Base-by-base conservation (phyloP, 768 basidiomycete species). In the Psilocybe cubensis region DNA sequence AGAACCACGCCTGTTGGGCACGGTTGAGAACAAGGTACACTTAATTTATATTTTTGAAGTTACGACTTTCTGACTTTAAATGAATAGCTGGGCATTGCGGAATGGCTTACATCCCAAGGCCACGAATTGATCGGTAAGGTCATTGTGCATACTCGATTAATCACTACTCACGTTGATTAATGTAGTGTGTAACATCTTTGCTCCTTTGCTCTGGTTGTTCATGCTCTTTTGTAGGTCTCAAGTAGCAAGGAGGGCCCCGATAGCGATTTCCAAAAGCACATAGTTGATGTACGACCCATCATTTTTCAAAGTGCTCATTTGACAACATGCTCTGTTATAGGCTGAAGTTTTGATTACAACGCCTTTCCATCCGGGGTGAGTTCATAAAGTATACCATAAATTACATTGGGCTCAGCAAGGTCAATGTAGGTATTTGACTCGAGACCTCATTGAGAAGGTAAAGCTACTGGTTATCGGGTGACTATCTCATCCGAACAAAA, bases 301-400 rank as follows among this genome's bases (percentile, higher is more conserved):
- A 23, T 6, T 46, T 2, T 33, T 29, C 49, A 43, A 8, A n/a
- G 20, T 28, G 14, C 20, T 6, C 11, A 48, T 25, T 58, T 59
- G 54, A 60, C 62, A 28, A 61, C 50, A 54, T 38, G 55, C 33
- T 57, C 47, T 24, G 12, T 28, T n/a, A 52, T 65, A 91, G 88
- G 87, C 88, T 44, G 91, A 92, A 70, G 82, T 92, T 56, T 70
- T 91, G 67, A 92, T 91, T 70, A 91, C 91, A 2, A 92, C 91
- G 4, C 90, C 91, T 4, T 92, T 93, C 85, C 91, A 93, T 71
- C 91, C 91, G 54, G 91, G 87, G 62, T 78, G 64, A 62, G 70
- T 52, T 38, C 11, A 43, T 21, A 25, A n/a, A 25, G 10, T 41
- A 28, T 14, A 43, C 33, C n/a, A 50, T 18, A 40, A 48, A 21